These are phyloP conservation scores for Aureobasidium lini DNA, from an alignment of 2,329 filamentous ascomycete species.

Conservation along the genomic window DNA sequence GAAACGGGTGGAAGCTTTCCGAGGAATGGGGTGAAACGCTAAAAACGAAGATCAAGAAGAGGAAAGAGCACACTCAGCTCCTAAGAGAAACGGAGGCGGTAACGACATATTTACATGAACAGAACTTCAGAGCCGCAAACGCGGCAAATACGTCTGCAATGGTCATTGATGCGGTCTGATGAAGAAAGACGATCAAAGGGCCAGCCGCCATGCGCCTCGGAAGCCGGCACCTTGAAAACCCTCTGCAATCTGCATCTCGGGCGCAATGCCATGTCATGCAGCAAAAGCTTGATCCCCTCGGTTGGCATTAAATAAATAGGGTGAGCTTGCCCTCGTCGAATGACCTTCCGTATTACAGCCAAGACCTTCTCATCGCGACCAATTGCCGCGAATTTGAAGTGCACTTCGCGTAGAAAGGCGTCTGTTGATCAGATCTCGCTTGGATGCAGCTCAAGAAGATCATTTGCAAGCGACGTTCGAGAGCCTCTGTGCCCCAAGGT, in stretches of 20 bases:
- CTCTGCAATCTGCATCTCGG: slow-evolving; percentile 1
- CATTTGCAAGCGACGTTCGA: slow-evolving; percentile 11
- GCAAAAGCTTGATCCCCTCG: slow-evolving; percentile 10
- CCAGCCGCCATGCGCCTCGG: slow-evolving; percentile 7
- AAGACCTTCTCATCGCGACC: neutral
- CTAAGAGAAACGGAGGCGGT: neutral
- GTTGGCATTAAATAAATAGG: neutral
- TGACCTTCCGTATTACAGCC: neutral
- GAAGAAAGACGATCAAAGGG: neutral
- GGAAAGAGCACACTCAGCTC: neutral
- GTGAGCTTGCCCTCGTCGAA: slow-evolving; percentile 8
- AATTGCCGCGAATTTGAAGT: neutral
- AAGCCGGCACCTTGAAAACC: slow-evolving; percentile 6
- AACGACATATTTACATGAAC: neutral
- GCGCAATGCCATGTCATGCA: slow-evolving; percentile 3
- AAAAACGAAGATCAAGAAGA: neutral
- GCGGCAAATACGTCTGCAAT: neutral
- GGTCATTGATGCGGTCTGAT: slow-evolving; percentile 5
- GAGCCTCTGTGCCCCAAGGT: neutral
- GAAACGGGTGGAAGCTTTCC: neutral
- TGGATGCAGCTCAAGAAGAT: slow-evolving; percentile 8
- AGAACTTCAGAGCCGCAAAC: neutral
- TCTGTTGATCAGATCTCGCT: slow-evolving; percentile 11
- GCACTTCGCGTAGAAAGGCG: slow-evolving; percentile 3
- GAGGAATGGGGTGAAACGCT: slow-evolving; percentile 7